These are phyloP conservation scores for Mycena pura DNA, from an alignment of 768 basidiomycete species.

Conservation along the genomic window DNA sequence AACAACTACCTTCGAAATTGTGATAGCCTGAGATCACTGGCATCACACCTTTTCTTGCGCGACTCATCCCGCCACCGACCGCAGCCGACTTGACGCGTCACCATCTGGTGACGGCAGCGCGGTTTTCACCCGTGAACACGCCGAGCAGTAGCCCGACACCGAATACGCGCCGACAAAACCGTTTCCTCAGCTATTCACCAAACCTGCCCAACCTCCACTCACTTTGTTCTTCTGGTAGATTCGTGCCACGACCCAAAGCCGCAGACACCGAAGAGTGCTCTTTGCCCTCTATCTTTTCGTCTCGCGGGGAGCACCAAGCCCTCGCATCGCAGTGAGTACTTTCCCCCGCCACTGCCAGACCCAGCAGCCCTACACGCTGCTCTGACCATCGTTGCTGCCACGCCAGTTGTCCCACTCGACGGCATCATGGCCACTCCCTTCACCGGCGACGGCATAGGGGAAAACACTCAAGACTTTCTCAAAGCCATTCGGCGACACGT, in stretches of 20 bases:
- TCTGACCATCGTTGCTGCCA: not conserved
- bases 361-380: not conserved
- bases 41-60: too few species aligned
- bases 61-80: too few species aligned
- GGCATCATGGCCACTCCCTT: not conserved
- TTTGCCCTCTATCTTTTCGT: not conserved
- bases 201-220: not conserved
- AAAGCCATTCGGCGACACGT: not conserved
- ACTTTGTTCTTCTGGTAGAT: not conserved
- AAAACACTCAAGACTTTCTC: conserved; percentile 1
- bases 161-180: not conserved
- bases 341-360: not conserved
- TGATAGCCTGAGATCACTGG: too few species aligned
- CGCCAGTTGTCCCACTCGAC: not conserved
- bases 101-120: conserved; percentile 8
- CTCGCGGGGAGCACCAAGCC: not conserved
- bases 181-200: too few species aligned
- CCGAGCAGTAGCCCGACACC: not conserved
- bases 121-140: not conserved
- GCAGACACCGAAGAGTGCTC: not conserved
- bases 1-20: too few species aligned
- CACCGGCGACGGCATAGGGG: not conserved
- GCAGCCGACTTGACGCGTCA: too few species aligned
- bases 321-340: not conserved
- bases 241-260: not conserved